Evolutionary conservation across 495 filamentous ascomycete species (phyloP).

Genomic region (Trypethelium eluteriae): DNA sequence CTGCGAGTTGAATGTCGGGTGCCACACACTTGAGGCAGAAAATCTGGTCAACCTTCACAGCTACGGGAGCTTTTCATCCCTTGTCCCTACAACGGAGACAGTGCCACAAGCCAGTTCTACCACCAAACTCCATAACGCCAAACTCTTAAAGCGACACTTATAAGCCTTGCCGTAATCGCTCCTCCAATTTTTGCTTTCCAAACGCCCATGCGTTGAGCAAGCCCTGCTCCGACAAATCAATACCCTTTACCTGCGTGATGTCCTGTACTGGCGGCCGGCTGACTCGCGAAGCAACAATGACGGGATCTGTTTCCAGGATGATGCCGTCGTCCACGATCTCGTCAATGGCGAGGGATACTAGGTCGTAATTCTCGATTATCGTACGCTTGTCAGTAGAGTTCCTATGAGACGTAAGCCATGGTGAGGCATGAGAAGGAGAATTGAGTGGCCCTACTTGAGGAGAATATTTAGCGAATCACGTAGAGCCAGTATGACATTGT

Average conservation of each 20-base stretch:
- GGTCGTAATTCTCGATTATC: slow-evolving; percentile 95
- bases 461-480: slow-evolving; percentile 83
- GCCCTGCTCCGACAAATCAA: slow-evolving; percentile 94
- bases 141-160: slow-evolving; percentile 25
- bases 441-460: slow-evolving; percentile 61
- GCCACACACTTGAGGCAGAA: too few relatives aligned
- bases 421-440: not conserved
- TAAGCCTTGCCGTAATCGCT: slow-evolving; percentile 77
- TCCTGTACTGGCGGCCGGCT: slow-evolving; percentile 89
- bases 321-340: slow-evolving; percentile 96
- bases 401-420: slow-evolving; percentile 39
- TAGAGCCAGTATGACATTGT: slow-evolving; percentile 82
- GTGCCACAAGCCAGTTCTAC: not conserved
- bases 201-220: slow-evolving; percentile 92
- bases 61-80: too few relatives aligned
- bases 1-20: too few relatives aligned
- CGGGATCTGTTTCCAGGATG: slow-evolving; percentile 91
- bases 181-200: slow-evolving; percentile 83
- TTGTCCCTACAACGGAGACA: not conserved
- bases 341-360: slow-evolving; percentile 81
- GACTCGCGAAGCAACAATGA: slow-evolving; percentile 81
- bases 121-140: not conserved
- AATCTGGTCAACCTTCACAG: too few relatives aligned
- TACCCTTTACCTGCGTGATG: slow-evolving; percentile 74
- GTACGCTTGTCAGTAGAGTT: slow-evolving; percentile 95